Evolutionary conservation across 805 yeast genomes (phyloP), one percentile per base, ranked within the genome.

Genomic region (Ogataea allantospora): DNA sequence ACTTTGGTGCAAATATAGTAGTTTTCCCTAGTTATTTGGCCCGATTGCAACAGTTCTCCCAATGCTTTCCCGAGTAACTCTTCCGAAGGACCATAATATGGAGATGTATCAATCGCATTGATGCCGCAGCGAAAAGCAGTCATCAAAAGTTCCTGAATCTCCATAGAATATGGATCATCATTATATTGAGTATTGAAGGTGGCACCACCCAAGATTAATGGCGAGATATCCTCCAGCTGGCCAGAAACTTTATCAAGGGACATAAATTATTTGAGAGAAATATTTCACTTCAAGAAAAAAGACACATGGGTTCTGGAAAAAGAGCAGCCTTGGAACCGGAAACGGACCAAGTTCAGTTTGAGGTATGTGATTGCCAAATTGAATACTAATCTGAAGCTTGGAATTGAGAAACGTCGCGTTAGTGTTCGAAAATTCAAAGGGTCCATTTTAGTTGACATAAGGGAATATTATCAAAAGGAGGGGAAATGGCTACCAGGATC

Each of bases 31-130:
- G 69, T 60, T 33, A 55, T 57, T 25, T 70, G 67, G 2, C 57
- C 56, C 4, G 55, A 54, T 7, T 65, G 33, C 5, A 58, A 47
- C 20, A 65, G 45, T 1, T 54, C 38, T 16, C 61, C 57, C 47
- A 89, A 63, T 0, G 88, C 91, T 11, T 68, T 44, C 2, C 98
- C 97, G 5, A 86, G 56, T 10, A 89, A 47, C 13, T 62, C 68
- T 54, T 89, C 98, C 5, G 95, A 84, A 0, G 87, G 87, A 0
- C 97, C 97, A 57, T 89, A 89, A 63, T 86, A 88, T 3, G 97
- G 96, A 0, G 96, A 85, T 0, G 97, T 88, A 55, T 89, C 97
- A 24, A 89, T 68, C 2, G 95, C 93, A 30, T 70, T 73, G 43
- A 87, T 66, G 0, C 96, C 96, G 17, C 68, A 55, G 14, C 66